Evolutionary conservation across 129 eudicot species (phyloP).

Genomic region (Arctium lappa): DNA sequence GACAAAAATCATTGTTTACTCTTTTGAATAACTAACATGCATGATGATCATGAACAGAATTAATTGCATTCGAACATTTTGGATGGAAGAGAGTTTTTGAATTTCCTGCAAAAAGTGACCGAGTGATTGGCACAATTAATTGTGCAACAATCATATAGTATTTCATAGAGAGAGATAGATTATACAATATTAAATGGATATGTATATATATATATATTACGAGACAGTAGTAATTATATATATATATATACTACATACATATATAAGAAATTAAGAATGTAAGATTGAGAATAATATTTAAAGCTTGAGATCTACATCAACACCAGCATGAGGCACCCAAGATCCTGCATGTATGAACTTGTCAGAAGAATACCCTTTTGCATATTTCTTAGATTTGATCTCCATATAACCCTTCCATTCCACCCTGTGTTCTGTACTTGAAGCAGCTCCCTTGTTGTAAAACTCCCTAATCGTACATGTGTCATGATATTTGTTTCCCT

Average conservation of each 20-base stretch:
- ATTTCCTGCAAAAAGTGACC: too few species aligned
- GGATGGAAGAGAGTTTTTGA: too few species aligned
- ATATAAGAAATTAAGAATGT: neutral
- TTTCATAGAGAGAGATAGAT: too few species aligned
- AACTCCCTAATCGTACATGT: constrained; percentile 37
- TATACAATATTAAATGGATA: neutral
- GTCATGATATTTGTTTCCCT: constrained; percentile 16
- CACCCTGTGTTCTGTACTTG: constrained; percentile 16
- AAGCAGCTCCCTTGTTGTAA: constrained; percentile 48
- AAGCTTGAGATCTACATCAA: constrained; percentile 16
- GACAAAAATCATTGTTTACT: too few species aligned
- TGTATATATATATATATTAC: neutral
- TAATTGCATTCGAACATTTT: too few species aligned
- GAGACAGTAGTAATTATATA: neutral
- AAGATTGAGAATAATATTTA: neutral
- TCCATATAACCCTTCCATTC: constrained; percentile 25
- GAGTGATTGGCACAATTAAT: too few species aligned
- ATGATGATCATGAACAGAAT: too few species aligned
- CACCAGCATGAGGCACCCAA: constrained; percentile 33
- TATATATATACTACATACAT: neutral
- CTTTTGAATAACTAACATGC: too few species aligned
- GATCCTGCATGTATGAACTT: constrained; percentile 29
- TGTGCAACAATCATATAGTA: too few species aligned
- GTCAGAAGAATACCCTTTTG: constrained; percentile 13
- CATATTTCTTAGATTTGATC: constrained; percentile 18